Percentiles rank a stretch among this genome's conserved stretches.
These are phyloP conservation scores for Aspergillus tanneri DNA, from an alignment of 2,329 filamentous ascomycete species.

Conservation along the genomic window DNA sequence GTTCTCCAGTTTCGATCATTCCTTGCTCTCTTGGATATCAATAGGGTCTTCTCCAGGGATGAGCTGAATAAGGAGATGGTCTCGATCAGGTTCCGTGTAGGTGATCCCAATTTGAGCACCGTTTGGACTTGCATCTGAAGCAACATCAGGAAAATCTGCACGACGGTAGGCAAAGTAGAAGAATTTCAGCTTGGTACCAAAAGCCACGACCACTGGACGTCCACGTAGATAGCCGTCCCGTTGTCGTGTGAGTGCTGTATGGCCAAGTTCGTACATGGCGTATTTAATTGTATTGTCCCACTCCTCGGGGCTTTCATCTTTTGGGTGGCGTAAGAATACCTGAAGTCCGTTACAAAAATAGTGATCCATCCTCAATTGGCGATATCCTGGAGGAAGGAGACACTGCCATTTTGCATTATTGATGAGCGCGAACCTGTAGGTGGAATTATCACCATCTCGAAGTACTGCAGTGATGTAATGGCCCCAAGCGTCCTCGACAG, in stretches of 20 bases:
- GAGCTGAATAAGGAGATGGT: constrained; percentile 14
- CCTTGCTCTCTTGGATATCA: constrained; percentile 8
- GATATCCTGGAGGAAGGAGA: constrained; percentile 15
- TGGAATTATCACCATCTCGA: neutral
- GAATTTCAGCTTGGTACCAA: constrained; percentile 12
- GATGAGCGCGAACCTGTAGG: neutral
- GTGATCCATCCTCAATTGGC: constrained; percentile 9
- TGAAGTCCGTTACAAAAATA: constrained; percentile 11
- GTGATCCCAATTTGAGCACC: constrained; percentile 6
- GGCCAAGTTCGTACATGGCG: constrained; percentile 7
- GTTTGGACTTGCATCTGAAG: neutral
- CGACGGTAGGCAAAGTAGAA: constrained; percentile 18
- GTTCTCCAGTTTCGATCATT: constrained; percentile 9
- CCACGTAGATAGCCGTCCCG: neutral
- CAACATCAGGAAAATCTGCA: neutral
- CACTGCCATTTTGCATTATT: constrained; percentile 7
- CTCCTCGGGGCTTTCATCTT: constrained; percentile 14
- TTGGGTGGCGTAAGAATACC: constrained; percentile 10
- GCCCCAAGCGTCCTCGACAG: constrained; percentile 16
- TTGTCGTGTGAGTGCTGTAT: neutral
- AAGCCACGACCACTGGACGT: constrained; percentile 15
- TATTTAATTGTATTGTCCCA: constrained; percentile 14
- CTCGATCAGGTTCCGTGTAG: constrained; percentile 13
- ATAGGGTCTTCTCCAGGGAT: constrained; percentile 12
- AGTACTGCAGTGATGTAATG: constrained; percentile 9